These are phyloP conservation scores for Ascochyta rabiei DNA, from an alignment of 2,329 filamentous ascomycete species.

Conservation along the genomic window DNA sequence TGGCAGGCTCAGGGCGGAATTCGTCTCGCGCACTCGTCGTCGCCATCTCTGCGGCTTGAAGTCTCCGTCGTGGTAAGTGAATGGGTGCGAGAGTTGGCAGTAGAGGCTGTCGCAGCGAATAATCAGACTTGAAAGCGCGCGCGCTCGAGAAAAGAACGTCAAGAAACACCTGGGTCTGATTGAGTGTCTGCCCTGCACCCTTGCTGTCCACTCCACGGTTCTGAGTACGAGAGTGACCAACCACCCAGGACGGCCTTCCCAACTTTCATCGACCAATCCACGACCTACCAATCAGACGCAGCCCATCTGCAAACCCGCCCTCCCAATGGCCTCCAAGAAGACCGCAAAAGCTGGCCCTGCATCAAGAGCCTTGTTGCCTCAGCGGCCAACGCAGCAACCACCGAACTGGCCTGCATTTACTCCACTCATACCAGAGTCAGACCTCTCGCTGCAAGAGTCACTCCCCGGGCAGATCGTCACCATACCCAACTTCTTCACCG, in stretches of 20 bases:
- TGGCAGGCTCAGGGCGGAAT: not conserved
- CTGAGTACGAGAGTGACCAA: not conserved
- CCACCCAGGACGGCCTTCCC: not conserved
- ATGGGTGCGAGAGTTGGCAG: not conserved
- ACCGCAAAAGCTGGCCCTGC: conserved; percentile 28
- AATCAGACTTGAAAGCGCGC: too few species aligned
- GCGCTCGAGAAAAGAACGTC: not conserved
- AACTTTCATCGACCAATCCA: not conserved
- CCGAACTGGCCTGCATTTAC: conserved; percentile 75
- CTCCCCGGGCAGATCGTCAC: conserved; percentile 73
- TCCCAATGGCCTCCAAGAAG: conserved; percentile 41
- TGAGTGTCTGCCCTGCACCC: not conserved
- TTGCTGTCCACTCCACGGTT: not conserved
- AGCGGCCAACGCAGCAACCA: conserved; percentile 24
- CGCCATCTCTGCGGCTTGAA: not conserved
- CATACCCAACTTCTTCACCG: conserved; percentile 75
- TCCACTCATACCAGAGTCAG: conserved; percentile 69
- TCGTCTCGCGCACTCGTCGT: not conserved
- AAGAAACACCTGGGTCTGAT: not conserved
- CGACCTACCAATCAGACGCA: not conserved
- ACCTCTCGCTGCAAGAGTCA: conserved; percentile 65
- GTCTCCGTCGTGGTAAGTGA: not conserved
- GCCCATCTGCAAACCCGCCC: not conserved
- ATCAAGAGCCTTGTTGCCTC: conserved; percentile 1
- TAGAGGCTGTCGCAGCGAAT: not conserved